Base-by-base conservation (phyloP, 1,139 yeast genomes). In the Keqinozyma sinolaborantium region DNA sequence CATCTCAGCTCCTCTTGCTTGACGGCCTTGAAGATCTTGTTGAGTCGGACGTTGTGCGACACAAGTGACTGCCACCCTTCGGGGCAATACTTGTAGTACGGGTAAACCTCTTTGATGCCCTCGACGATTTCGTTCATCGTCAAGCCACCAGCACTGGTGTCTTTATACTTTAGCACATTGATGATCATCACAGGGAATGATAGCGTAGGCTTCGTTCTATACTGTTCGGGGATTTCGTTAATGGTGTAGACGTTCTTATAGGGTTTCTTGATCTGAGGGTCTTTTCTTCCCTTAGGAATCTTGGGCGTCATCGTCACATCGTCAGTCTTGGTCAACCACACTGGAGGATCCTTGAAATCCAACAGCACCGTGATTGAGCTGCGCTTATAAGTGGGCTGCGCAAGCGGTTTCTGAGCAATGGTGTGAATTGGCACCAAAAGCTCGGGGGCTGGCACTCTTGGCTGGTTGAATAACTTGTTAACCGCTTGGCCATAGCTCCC, bases 11-110 rank as follows among this genome's bases (percentile, higher is more conserved):
- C 29, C 9, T 16, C 16, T 13, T 28, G 30, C 13, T 13, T 23
- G 7, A 83, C 79, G 45, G 83, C 79, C 36, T 79, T 74, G 61
- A 92, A 92, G 6, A 90, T 79, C 58, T 87, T 87, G 58, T 88
- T 88, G 44, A 87, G 68, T 15, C 90, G 83, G 26, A 92, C 68
- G 48, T 87, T 88, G 59, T 92, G 98, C 29, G 94, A 74, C 11
- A 92, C 95, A 1, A 95, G 77, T 50, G 86, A 82, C 60, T 92
- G 98, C 99, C 99, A 92, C 2, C 97, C 97, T 55, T 88, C 95
- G 1, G 95, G 88, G 50, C 97, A 88, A 58, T 86, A 92, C 50
- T 82, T 77, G 58, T 86, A 92, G 58, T 85, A 92, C 2, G 97
- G 98, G 55, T 84, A 90, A 8, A 83, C 60, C 25, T 86, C 95